phyloP scores from a whole-genome alignment of 345 rosid genomes.

The Camelina hispida region DNA sequence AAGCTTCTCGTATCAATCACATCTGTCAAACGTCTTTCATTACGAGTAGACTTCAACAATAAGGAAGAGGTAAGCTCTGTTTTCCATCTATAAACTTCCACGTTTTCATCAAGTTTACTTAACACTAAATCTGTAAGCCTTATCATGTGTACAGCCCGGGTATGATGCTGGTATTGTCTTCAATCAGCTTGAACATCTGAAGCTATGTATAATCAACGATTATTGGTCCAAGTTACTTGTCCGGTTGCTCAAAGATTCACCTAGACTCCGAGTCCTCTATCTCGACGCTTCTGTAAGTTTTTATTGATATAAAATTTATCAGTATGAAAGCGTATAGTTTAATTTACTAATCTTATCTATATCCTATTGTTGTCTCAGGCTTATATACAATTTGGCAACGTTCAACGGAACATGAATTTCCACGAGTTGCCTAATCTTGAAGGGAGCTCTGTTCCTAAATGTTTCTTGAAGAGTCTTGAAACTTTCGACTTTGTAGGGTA shows the following conservation, averaged over 20 bases:
- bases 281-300: not conserved
- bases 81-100: not conserved
- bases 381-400: no score
- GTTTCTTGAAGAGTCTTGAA: not conserved
- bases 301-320: not conserved
- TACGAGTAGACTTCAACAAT: not conserved
- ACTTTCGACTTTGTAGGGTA: not conserved
- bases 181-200: not conserved
- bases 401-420: no score
- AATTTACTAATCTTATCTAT: no score
- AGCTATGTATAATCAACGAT: not conserved
- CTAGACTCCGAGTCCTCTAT: not conserved
- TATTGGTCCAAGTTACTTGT: conserved; percentile 12
- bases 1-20: no score
- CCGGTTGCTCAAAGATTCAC: conserved; percentile 14
- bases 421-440: no score
- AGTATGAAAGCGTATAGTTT: no score
- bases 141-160: no score
- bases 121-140: no score
- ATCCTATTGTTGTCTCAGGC: no score
- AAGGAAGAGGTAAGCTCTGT: not conserved
- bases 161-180: not conserved
- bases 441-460: conserved; percentile 3
- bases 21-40: no score
- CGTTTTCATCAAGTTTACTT: not conserved